Evolutionary conservation across 208 protist species (phyloP).

Genomic region (Trypanosoma lewisi): DNA sequence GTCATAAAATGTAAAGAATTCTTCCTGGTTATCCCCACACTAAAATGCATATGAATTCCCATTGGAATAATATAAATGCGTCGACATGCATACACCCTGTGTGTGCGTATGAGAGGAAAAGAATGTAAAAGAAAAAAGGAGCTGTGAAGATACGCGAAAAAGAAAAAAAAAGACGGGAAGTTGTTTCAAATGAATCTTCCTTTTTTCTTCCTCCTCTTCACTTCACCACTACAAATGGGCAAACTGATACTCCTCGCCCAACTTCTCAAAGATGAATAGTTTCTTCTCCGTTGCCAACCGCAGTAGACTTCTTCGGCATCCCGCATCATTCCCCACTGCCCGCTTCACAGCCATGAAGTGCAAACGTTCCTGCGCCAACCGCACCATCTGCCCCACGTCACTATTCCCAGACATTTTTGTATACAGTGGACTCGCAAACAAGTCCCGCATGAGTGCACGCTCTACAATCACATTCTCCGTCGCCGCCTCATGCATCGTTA

Average conservation of each 20-base stretch:
- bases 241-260: constrained; percentile 59
- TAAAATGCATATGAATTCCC: too few relatives aligned
- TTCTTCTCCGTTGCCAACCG: constrained; percentile 34
- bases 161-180: not conserved
- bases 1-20: too few relatives aligned
- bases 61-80: too few relatives aligned
- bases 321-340: constrained; percentile 14
- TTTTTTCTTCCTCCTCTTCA: constrained; percentile 1
- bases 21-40: too few relatives aligned
- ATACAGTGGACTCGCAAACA: constrained; percentile 57
- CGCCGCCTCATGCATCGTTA: constrained; percentile 55
- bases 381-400: constrained; percentile 27
- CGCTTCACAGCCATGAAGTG: constrained; percentile 70
- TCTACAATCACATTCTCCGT: constrained; percentile 40
- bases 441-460: constrained; percentile 57
- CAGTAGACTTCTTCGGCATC: constrained; percentile 24
- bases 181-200: not conserved
- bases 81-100: too few relatives aligned
- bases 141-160: not conserved
- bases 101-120: too few relatives aligned
- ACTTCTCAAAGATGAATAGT: constrained; percentile 66
- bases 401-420: constrained; percentile 28
- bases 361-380: constrained; percentile 24
- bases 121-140: not conserved
- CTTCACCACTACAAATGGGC: constrained; percentile 19